Evolutionary conservation across 768 basidiomycete genomes (phyloP).

Genomic region (Lactarius akahatsu): DNA sequence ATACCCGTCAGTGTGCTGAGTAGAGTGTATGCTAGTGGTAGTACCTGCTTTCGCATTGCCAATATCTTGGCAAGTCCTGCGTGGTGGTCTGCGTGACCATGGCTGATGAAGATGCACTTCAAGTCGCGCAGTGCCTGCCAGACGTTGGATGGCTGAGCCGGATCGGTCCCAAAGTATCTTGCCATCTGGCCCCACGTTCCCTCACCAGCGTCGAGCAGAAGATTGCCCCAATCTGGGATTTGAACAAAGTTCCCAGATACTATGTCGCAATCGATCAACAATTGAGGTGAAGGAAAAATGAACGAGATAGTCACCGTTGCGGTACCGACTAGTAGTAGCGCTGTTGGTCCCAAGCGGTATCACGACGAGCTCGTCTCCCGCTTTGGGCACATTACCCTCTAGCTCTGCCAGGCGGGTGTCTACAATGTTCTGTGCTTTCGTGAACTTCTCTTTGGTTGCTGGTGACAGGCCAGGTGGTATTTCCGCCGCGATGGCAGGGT

Average conservation of each 20-base stretch:
- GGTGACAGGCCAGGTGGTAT: slow-evolving; percentile 32
- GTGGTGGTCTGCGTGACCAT: slow-evolving; percentile 93
- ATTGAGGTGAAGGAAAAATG: not conserved
- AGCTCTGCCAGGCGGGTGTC: slow-evolving; percentile 24
- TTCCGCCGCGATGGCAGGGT: slow-evolving; percentile 20
- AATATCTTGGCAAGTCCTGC: slow-evolving; percentile 76
- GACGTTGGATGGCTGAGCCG: slow-evolving; percentile 39
- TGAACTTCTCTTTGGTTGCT: slow-evolving; percentile 43
- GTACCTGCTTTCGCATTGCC: slow-evolving; percentile 64
- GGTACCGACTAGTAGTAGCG: slow-evolving; percentile 77
- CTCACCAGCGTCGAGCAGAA: slow-evolving; percentile 90
- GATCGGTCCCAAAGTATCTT: slow-evolving; percentile 66
- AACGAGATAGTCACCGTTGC: slow-evolving; percentile 62
- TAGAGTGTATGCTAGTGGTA: slow-evolving; percentile 15
- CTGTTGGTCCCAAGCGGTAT: slow-evolving; percentile 88
- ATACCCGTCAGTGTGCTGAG: slow-evolving; percentile 8
- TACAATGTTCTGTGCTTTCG: slow-evolving; percentile 39
- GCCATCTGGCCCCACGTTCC: slow-evolving; percentile 89
- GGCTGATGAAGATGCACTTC: slow-evolving; percentile 82
- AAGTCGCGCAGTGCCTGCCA: slow-evolving; percentile 66
- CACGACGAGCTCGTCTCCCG: slow-evolving; percentile 65
- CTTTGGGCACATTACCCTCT: slow-evolving; percentile 23
- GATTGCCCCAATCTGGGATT: slow-evolving; percentile 67
- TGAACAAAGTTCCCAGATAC: slow-evolving; percentile 76
- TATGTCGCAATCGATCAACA: slow-evolving; percentile 32